Evolutionary conservation across 352 stramenopile genomes (phyloP), one percentile per base, ranked within the genome.

Genomic region (Discostella stelligera): DNA sequence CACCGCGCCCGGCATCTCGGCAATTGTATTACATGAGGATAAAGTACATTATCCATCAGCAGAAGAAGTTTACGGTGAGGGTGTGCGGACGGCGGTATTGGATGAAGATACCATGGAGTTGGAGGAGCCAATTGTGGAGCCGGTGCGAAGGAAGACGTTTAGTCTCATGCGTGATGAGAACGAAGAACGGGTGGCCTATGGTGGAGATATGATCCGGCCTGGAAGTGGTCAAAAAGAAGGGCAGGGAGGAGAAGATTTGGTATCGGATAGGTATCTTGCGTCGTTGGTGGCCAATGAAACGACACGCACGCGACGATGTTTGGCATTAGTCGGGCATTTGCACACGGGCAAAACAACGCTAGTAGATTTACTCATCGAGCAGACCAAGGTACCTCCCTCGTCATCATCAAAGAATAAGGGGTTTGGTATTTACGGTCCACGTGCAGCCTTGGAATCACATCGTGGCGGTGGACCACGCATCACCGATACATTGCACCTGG

Each of bases 21-120:
- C 95, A 0, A 99, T 99, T 77, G 96, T 99, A n/a, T 89, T 99
- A 37, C 97, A 99, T 73, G 98, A 99, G 85, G 98, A 99, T 87
- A 99, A 99, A 86, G 94, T 98, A 66, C 98, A 99, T 75, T 99
- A 99, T 85, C 96, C 97, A 14, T 96, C 97, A 2, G 97, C 97
- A 3, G 88, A 97, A 58, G 94, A 99, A 68, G 95, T 99, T 16
- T 99, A 96, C 82, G 95, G 95, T 18, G 96, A 98, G 50, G 96
- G 94, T 2, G 95, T 99, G 0, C 78, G 80, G 67, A 98, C 96
- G 37, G 90, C 98, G 2, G 96, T 98, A 13, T 95, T 99, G 81
- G 97, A 99, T 80, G 97, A 99, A 83, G 98, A 99, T 90, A 95
- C 97, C 32, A 98, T 99, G 89, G 93, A 96, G 37, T 96, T 99